Evolutionary conservation across 2,329 filamentous ascomycete genomes (phyloP).

Genomic region (Cryphonectria naterciae): DNA sequence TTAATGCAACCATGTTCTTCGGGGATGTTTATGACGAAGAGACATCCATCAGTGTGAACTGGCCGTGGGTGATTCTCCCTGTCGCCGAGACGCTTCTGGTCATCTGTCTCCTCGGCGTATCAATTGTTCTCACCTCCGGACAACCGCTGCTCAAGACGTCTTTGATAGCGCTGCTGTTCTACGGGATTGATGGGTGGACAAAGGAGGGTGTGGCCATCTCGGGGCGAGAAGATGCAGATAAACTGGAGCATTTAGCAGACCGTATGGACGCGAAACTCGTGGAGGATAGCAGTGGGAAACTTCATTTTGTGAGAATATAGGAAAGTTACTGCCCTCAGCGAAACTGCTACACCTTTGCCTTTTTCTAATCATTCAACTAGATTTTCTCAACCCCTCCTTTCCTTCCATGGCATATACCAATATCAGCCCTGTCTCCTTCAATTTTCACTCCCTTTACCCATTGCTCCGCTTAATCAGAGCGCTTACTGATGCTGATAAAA

Average conservation of each 20-base stretch:
- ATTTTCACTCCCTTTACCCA: no score
- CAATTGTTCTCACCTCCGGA: background rate
- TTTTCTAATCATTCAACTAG: no score
- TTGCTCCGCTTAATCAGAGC: no score
- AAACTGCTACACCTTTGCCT: no score
- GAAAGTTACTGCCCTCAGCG: no score
- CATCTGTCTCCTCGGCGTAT: slow-evolving; percentile 33
- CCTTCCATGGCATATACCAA: no score
- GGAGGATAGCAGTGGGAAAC: background rate
- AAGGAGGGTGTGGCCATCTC: background rate
- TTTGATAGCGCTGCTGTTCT: background rate
- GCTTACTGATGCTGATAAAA: no score
- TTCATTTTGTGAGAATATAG: background rate
- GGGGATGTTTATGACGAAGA: slow-evolving; percentile 33
- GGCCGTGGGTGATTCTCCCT: slow-evolving; percentile 39
- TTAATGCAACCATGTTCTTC: slow-evolving; percentile 18
- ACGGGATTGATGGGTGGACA: slow-evolving; percentile 5
- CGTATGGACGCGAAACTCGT: slow-evolving; percentile 3
- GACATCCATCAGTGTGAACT: slow-evolving; percentile 38
- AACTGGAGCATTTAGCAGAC: slow-evolving; percentile 3
- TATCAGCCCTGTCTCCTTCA: no score
- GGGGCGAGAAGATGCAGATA: slow-evolving; percentile 2
- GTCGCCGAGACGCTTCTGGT: slow-evolving; percentile 31
- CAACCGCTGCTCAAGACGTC: slow-evolving; percentile 14
- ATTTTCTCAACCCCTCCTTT: no score